Base-by-base conservation (phyloP, 352 stramenopile species). In the Globisporangium carolinianum region DNA sequence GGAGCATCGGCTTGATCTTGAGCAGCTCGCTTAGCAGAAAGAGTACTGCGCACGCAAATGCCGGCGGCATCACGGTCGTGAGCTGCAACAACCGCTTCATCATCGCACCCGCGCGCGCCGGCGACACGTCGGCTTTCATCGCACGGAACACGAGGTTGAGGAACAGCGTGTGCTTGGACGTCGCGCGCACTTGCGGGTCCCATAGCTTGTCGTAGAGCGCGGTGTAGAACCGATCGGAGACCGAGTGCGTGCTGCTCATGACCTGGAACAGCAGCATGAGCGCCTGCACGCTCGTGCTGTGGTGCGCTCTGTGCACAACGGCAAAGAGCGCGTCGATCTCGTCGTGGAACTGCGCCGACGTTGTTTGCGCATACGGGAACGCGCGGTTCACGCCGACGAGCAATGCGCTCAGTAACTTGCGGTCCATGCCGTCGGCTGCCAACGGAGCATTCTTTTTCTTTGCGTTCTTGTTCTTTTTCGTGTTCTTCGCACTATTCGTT, bases 141-240 rank as follows among this genome's bases (percentile, higher is more conserved):
- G 96, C 92, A 52, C 96, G 97, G 80, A 97, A 99, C 41, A 99
- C 64, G n/a, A 99, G 65, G 73, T 99, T 99, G 24, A 99, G 83
- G 56, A 98, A 98, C 54, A 98, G 79, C 14, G 95, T 98, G 64
- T 98, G 78, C 69, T 98, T 96, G 59, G 83, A 94, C 36, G 94
- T 97, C 60, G 95, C 85, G 38, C 77, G 73, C 56, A 98, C 71
- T 45, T 96, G 91, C 8, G 83, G 67, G 49, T 97, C 80, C n/a
- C 84, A 69, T 11, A 99, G 70, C 66, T 97, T 98, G 46, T 79
- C 83, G 76, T 99, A 99, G 7, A 99, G 76, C 6, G 97, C 94
- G 42, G 87, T 82, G 80, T 99, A 99, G 62, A 99, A 99, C 8
- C 97, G 81, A 68, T 98, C 91, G 50, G 89, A 95, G 51, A 98